A percentile compares a stretch with the other conserved stretches of the same genome.
Conservation (phyloP, 2,329 filamentous ascomycete genomes). For the Aspergillus sp. region DNA sequence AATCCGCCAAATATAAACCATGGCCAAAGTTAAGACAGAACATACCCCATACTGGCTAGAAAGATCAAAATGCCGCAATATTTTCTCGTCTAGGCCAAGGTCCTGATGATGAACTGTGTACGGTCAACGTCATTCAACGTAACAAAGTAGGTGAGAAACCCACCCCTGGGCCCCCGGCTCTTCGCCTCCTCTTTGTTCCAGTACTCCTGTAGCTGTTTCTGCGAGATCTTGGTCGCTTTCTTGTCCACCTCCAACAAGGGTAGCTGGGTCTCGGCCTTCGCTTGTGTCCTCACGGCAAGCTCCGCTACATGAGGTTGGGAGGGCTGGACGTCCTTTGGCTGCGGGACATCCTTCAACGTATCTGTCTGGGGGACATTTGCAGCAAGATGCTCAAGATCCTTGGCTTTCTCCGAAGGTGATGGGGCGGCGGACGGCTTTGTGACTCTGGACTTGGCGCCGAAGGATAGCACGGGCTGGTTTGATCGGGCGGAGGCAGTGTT, state of each 20-base stretch:
- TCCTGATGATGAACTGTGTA: slow-evolving; percentile 70
- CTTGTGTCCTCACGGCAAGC: slow-evolving; percentile 47
- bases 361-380: slow-evolving; percentile 32
- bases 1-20: not conserved
- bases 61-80: slow-evolving; percentile 88
- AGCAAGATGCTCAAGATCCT: slow-evolving; percentile 35
- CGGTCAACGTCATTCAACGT: not conserved
- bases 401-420: slow-evolving; percentile 32
- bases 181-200: slow-evolving; percentile 72
- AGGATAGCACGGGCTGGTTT: slow-evolving; percentile 62
- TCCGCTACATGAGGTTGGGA: slow-evolving; percentile 36
- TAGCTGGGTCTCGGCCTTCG: slow-evolving; percentile 43
- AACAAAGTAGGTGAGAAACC: slow-evolving; percentile 14
- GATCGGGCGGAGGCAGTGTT: slow-evolving; percentile 40
- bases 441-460: slow-evolving; percentile 57
- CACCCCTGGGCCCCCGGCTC: slow-evolving; percentile 62
- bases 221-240: slow-evolving; percentile 62
- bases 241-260: slow-evolving; percentile 35
- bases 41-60: slow-evolving; percentile 88
- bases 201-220: slow-evolving; percentile 71
- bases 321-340: slow-evolving; percentile 27
- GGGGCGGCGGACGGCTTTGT: slow-evolving; percentile 53
- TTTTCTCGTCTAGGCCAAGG: slow-evolving; percentile 74
- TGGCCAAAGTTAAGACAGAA: slow-evolving; percentile 27
- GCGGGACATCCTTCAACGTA: slow-evolving; percentile 20